Conservation (phyloP, 805 yeast genomes). For the Jamesozyma hellenica region DNA sequence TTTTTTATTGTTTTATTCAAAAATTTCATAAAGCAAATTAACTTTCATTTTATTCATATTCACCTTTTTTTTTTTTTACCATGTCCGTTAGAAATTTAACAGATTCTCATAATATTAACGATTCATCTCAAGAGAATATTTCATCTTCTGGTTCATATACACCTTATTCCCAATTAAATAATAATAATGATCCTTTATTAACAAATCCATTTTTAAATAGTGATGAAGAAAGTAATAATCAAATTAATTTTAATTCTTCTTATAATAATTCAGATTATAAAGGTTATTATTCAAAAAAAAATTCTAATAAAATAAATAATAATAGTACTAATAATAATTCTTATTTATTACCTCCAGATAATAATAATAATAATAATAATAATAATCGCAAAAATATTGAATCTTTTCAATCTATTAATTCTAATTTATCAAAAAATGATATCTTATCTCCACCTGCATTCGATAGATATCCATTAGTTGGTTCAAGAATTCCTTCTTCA, state of each 20-base stretch:
- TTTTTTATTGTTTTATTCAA: too few species aligned
- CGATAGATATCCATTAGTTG: constrained; percentile 58
- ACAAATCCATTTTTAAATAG: constrained; percentile 10
- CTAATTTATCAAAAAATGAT: constrained; percentile 11
- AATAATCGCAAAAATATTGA: background rate
- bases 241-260: constrained; percentile 1
- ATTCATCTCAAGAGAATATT: constrained; percentile 1
- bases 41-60: too few species aligned
- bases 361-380: background rate
- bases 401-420: constrained; percentile 2
- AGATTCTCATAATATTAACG: constrained; percentile 5
- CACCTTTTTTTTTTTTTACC: too few species aligned
- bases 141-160: constrained; percentile 11
- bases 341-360: constrained; percentile 2
- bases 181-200: background rate
- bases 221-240: constrained; percentile 9
- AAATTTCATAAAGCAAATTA: too few species aligned
- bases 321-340: background rate
- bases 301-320: constrained; percentile 4
- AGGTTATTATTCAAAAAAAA: constrained; percentile 25
- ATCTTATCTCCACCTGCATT: constrained; percentile 44
- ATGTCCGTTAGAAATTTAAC: constrained; percentile 23
- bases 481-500: constrained; percentile 50
- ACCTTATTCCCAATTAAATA: background rate
- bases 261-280: constrained; percentile 18